phyloP scores from a whole-genome alignment of 1,284 basidiomycete genomes.

The Irpex sp. region DNA sequence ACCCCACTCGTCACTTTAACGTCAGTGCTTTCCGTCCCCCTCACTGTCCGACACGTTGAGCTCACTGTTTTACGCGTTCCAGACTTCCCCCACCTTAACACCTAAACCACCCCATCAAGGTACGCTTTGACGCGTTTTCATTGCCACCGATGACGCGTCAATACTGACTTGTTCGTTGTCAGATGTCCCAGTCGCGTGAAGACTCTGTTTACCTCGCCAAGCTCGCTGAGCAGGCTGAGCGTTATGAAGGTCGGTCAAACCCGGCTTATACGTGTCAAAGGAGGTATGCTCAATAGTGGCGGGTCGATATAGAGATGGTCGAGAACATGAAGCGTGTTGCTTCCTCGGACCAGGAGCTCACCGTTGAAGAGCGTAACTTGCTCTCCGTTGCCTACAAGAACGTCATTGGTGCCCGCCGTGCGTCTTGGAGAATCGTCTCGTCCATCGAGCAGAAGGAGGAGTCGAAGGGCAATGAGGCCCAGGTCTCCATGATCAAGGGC shows the following conservation, averaged over 20 bases:
- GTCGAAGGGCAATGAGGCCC: conserved; percentile 97
- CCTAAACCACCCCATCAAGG: conserved; percentile 21
- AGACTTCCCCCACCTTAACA: conserved; percentile 16
- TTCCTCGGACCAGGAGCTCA: conserved; percentile 96
- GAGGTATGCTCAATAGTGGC: conserved; percentile 16
- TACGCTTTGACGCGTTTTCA: conserved; percentile 32
- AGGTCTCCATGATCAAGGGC: conserved; percentile 98
- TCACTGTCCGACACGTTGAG: conserved; percentile 28
- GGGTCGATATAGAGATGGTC: conserved; percentile 82
- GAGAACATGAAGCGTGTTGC: conserved; percentile 99
- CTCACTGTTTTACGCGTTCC: conserved; percentile 25
- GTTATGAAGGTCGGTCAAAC: conserved; percentile 83
- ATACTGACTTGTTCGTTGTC: conserved; percentile 3
- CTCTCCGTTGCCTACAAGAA: conserved; percentile 99
- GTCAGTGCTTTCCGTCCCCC: conserved; percentile 26
- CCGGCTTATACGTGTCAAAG: conserved; percentile 7
- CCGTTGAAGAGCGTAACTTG: conserved; percentile 98
- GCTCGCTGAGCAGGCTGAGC: conserved; percentile 98
- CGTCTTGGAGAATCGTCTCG: conserved; percentile 98
- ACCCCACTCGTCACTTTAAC: conserved; percentile 23
- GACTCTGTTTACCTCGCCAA: conserved; percentile 99
- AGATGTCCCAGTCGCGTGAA: conserved; percentile 89
- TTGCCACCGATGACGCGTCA: conserved; percentile 22
- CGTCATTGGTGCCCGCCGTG: conserved; percentile 98
- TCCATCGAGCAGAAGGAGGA: conserved; percentile 99